Evolutionary conservation across 148 eudicot species (phyloP).

Genomic region (Chenopodium formosanum): DNA sequence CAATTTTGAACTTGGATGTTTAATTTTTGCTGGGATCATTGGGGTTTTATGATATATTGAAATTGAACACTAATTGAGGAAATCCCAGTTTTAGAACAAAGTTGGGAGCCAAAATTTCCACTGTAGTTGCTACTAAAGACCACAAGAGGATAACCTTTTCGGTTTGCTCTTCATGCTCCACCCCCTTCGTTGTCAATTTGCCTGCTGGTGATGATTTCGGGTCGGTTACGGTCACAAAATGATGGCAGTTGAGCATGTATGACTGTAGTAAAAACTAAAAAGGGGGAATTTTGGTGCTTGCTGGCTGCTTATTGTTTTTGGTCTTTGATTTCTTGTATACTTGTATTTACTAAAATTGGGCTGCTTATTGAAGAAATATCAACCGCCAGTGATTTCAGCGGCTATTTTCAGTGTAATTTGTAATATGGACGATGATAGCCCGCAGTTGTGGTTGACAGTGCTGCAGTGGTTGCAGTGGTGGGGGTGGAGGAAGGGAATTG

Average conservation of each 20-base stretch:
- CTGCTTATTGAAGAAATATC: neutral
- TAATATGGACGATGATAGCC: slow-evolving; percentile 2
- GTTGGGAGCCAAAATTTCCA: neutral
- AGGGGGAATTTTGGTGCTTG: neutral
- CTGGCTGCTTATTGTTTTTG: neutral
- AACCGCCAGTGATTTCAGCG: neutral
- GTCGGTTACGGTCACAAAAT: neutral
- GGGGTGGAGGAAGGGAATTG: neutral
- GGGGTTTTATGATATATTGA: neutral
- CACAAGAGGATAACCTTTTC: neutral
- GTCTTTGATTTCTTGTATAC: neutral
- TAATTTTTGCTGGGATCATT: no score
- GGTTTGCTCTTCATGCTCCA: neutral
- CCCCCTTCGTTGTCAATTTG: neutral
- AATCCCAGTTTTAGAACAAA: neutral
- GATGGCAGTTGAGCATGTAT: neutral
- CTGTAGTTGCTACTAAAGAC: neutral
- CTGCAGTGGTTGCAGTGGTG: neutral
- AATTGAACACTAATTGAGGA: neutral
- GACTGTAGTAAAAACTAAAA: no score
- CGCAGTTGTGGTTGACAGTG: neutral
- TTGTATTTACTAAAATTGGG: neutral
- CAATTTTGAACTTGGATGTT: neutral
- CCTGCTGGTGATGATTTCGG: neutral
- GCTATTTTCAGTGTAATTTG: neutral